Conservation (phyloP, 23 red algal species). For the Cyanidium caldarium region DNA sequence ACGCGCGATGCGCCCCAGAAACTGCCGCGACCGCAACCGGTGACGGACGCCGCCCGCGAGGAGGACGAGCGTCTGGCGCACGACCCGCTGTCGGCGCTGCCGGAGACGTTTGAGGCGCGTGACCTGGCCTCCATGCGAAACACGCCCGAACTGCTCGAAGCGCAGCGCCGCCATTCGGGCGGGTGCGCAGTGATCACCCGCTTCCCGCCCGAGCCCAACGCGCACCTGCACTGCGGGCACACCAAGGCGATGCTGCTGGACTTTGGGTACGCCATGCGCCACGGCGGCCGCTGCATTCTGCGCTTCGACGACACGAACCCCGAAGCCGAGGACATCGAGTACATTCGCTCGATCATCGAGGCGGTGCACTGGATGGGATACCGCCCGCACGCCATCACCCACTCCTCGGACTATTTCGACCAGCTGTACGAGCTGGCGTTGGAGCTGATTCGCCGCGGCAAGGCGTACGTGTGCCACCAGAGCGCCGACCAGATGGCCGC, state of each 20-base stretch:
- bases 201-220: slow-evolving; percentile 98
- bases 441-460: slow-evolving; percentile 65
- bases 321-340: slow-evolving; percentile 68
- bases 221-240: slow-evolving; percentile 86
- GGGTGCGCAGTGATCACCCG: slow-evolving; percentile 42
- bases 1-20: background rate
- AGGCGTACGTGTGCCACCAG: slow-evolving; percentile 96
- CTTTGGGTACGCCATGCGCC: slow-evolving; percentile 82
- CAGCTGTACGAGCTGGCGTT: slow-evolving; percentile 63
- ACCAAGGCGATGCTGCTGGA: slow-evolving; percentile 98
- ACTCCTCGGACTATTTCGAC: slow-evolving; percentile 97
- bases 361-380: slow-evolving; percentile 92
- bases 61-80: background rate
- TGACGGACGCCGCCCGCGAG: background rate
- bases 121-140: slow-evolving; percentile 50
- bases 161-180: slow-evolving; percentile 31
- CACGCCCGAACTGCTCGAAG: slow-evolving; percentile 61
- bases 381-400: slow-evolving; percentile 60
- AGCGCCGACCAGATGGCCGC: slow-evolving; percentile 62
- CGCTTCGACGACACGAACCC: slow-evolving; percentile 99
- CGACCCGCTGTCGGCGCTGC: slow-evolving; percentile 67
- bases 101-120: slow-evolving; percentile 61
- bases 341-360: slow-evolving; percentile 68
- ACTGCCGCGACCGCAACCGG: background rate
- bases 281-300: slow-evolving; percentile 65